These are phyloP conservation scores for Ramichloridium luteum DNA, from an alignment of 2,329 filamentous ascomycete genomes.

Conservation along the genomic window DNA sequence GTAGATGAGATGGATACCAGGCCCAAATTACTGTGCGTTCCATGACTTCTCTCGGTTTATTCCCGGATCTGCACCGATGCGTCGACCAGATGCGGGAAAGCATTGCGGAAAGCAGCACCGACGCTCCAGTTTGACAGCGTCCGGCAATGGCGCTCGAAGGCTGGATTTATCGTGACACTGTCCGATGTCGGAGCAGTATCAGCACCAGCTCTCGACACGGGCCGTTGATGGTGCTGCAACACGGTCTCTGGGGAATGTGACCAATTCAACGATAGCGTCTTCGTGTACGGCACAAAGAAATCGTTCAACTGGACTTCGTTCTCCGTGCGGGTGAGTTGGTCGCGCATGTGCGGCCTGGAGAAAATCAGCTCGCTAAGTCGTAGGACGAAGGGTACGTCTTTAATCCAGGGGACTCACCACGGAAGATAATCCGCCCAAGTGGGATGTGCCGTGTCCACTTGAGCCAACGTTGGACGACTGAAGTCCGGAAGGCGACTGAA, in stretches of 20 bases:
- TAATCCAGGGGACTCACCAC: constrained; percentile 36
- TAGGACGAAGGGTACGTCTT: not conserved
- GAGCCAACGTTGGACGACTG: constrained; percentile 52
- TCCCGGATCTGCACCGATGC: constrained; percentile 18
- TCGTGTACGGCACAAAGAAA: constrained; percentile 74
- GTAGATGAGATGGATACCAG: no score
- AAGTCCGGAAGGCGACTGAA: constrained; percentile 66
- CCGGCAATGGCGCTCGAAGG: constrained; percentile 69
- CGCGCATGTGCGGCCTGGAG: constrained; percentile 56
- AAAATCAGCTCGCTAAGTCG: constrained; percentile 2
- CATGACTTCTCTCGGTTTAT: no score
- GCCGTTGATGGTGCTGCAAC: constrained; percentile 37
- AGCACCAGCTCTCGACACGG: constrained; percentile 13
- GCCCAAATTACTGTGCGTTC: no score
- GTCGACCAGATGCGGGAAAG: constrained; percentile 22
- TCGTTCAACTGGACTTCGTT: constrained; percentile 48
- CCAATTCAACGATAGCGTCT: constrained; percentile 69
- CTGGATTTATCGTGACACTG: constrained; percentile 63
- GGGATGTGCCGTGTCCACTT: constrained; percentile 57
- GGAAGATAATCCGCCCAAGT: constrained; percentile 74
- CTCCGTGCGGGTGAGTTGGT: constrained; percentile 41
- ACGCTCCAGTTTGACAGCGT: constrained; percentile 72
- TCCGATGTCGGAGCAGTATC: constrained; percentile 39
- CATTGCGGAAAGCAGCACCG: constrained; percentile 38
- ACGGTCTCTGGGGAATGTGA: constrained; percentile 64